Conservation (phyloP, 108 stramenopile genomes). For the Seminavis robusta region DNA sequence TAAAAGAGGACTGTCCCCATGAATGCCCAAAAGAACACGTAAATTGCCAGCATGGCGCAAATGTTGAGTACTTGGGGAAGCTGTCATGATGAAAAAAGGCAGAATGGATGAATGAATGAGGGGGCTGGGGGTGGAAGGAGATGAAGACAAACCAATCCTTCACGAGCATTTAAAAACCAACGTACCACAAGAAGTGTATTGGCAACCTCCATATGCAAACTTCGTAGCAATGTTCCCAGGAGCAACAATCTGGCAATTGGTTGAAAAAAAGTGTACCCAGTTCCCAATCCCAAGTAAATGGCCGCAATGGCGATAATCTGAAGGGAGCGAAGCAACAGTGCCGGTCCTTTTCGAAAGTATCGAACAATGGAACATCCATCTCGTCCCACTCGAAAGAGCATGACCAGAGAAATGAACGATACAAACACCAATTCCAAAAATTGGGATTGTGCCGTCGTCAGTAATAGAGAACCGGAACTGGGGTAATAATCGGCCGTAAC, state of each 20-base stretch:
- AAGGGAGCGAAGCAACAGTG: neutral
- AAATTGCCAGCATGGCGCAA: conserved; percentile 34
- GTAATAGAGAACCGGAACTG: conserved; percentile 36
- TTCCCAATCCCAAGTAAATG: conserved; percentile 8
- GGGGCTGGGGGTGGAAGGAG: neutral
- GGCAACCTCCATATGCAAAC: conserved; percentile 39
- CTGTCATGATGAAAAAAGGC: conserved; percentile 5
- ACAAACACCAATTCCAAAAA: conserved; percentile 40
- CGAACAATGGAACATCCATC: conserved; percentile 46
- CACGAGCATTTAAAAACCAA: conserved; percentile 21
- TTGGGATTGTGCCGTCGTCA: conserved; percentile 40
- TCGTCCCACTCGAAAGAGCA: conserved; percentile 39
- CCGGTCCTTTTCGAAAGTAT: conserved; percentile 36
- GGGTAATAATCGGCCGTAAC: conserved; percentile 53
- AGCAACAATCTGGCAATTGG: conserved; percentile 54
- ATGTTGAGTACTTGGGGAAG: conserved; percentile 45
- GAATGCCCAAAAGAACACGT: conserved; percentile 55
- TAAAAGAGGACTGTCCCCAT: conserved; percentile 68
- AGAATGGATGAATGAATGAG: neutral
- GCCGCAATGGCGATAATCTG: conserved; percentile 18
- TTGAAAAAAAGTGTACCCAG: conserved; percentile 20
- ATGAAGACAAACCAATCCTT: too few species aligned
- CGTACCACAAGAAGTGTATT: too few species aligned
- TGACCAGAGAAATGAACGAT: conserved; percentile 21
- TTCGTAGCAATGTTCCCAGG: conserved; percentile 29